Evolutionary conservation across 257 asterid species (phyloP).

Genomic region (Nicotiana tomentosiformis): DNA sequence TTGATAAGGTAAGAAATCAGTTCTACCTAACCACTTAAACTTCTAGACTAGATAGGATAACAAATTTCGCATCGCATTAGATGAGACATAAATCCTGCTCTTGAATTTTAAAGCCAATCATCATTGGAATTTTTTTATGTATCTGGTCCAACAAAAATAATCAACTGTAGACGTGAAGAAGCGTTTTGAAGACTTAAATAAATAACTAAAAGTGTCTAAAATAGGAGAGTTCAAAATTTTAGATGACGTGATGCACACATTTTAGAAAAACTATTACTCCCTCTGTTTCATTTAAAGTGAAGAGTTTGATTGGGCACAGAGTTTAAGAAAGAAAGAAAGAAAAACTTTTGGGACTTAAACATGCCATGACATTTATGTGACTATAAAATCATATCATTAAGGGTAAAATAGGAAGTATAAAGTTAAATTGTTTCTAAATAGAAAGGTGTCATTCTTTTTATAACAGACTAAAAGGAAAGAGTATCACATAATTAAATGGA

Average conservation of each 20-base stretch:
- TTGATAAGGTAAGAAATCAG: background rate
- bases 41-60: conserved; percentile 4
- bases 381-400: background rate
- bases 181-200: background rate
- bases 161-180: background rate
- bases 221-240: background rate
- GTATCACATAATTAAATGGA: background rate
- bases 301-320: background rate
- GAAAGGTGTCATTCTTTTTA: background rate
- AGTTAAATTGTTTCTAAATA: background rate
- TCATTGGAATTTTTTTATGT: background rate
- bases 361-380: background rate
- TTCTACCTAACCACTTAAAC: background rate
- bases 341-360: background rate
- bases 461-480: background rate
- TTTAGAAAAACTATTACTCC: background rate
- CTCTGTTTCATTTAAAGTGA: background rate
- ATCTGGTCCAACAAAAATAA: background rate
- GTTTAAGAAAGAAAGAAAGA: background rate
- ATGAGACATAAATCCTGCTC: background rate
- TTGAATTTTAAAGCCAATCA: background rate
- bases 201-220: background rate
- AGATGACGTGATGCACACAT: background rate
- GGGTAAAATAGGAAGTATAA: background rate
- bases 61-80: background rate